Base-by-base conservation (phyloP, 2,329 filamentous ascomycete genomes). In the Fusarium liriodendri region DNA sequence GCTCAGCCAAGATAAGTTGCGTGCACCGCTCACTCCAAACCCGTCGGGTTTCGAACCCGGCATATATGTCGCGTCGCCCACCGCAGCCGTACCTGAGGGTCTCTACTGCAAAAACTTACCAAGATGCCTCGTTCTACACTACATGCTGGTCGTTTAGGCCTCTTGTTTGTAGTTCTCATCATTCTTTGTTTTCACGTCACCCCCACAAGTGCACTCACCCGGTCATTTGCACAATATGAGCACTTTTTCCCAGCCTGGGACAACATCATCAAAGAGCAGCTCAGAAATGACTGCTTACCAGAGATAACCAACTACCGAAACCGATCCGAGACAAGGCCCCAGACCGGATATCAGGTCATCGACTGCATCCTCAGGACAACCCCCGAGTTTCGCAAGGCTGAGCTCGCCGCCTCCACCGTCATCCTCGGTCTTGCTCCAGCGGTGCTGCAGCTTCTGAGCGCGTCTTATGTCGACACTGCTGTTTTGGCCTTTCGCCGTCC, bases 321-420 rank as follows among this genome's bases (percentile, higher is more conserved):
- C 14, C 29, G 42, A 11, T 58, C 65, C 0, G 5, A 52, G 0
- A 57, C 64, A 3, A 4, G 1, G 0, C 52, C n/a, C 4, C 66
- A 64, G 18, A 3, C 33, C 8, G 74, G 66, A 11, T 73, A 72
- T 25, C 2, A 1, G 0, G 66, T 78, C 2, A 72, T 78, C 32
- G 64, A 58, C 27, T 77, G 73, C n/a, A 70, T 78, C 27, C 63
- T 78, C 16, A 22, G 32, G 1, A 63, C 70, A 1, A 71, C 74
- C 63, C 68, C 69, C 10, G 76, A 78, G 11, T 78, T 63, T 22
- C 70, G 74, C 50, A 79, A 79, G 50, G 69, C 77, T 2, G 78
- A 79, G 20, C 61, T 79, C 2, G 69, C 67, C 5, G 67, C 76
- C 9, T 67, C 69, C 8, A 71, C 68, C 32, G 76, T 79, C 7